Conservation (phyloP, 345 rosid genomes). For the Citrus trifoliata region DNA sequence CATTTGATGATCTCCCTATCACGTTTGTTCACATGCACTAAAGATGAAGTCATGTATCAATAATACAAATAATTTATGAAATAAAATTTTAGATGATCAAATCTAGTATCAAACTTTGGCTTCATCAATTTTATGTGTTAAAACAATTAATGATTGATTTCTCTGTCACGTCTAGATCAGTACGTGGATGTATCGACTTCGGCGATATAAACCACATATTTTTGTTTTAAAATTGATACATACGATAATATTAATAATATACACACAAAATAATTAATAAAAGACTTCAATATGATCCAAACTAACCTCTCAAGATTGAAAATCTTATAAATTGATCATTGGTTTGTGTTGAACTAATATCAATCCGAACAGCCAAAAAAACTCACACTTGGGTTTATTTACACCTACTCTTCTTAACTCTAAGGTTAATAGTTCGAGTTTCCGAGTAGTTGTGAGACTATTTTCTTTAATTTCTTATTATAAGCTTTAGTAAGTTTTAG, state of each 20-base stretch:
- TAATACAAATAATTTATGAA: neutral
- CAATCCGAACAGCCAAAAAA: neutral
- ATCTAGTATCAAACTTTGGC: neutral
- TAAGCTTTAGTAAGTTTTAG: no score
- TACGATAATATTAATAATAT: no score
- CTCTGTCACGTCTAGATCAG: neutral
- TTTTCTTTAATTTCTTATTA: no score
- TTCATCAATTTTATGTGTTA: neutral
- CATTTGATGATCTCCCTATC: neutral
- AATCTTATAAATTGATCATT: neutral
- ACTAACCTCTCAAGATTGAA: no score
- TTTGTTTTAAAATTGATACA: no score
- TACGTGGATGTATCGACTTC: neutral
- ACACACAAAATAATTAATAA: no score
- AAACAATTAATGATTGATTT: neutral
- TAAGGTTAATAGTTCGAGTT: no score
- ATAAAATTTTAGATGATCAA: neutral
- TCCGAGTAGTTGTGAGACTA: no score
- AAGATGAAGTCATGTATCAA: slow-evolving; percentile 8
- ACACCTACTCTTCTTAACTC: no score
- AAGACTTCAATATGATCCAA: no score
- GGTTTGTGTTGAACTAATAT: no score
- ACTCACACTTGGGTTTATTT: no score
- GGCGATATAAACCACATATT: neutral
- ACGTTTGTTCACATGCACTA: neutral